Percentiles rank a stretch among this genome's conserved stretches.
phyloP scores from a whole-genome alignment of 495 filamentous ascomycete genomes.

The Evansstolkia leycettana region DNA sequence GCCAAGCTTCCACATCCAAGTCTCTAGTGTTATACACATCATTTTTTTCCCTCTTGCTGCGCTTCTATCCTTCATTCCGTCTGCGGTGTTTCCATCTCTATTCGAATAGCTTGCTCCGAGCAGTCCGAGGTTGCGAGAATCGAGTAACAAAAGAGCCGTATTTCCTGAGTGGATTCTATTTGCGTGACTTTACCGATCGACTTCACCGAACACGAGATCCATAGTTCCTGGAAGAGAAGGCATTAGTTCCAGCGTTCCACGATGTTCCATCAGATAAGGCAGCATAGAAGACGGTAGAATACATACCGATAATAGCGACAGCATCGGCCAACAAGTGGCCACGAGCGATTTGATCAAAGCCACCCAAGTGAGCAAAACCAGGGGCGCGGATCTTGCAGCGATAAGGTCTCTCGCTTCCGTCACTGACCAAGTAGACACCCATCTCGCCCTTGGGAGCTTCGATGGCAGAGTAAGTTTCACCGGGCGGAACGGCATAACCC shows the following conservation, averaged over 20 bases:
- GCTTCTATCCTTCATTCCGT: no score
- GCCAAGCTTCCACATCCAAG: no score
- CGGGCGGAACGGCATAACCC: conserved; percentile 94
- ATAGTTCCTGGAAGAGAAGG: conserved; percentile 44
- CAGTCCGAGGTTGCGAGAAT: no score
- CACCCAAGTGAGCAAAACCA: conserved; percentile 88
- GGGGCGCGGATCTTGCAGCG: conserved; percentile 95
- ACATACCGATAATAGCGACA: conserved; percentile 77
- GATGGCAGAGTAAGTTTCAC: conserved; percentile 95
- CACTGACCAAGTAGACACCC: conserved; percentile 94
- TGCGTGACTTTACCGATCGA: conserved; percentile 42
- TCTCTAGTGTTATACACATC: no score
- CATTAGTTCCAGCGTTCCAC: conserved; percentile 3
- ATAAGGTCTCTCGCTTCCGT: conserved; percentile 93
- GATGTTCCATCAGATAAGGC: not conserved
- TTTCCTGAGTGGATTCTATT: conserved; percentile 6
- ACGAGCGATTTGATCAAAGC: conserved; percentile 83
- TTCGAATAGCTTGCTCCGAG: no score
- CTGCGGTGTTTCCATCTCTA: no score
- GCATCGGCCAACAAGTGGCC: conserved; percentile 95
- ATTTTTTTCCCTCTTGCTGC: no score
- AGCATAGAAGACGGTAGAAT: not conserved
- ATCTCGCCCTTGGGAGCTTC: conserved; percentile 99
- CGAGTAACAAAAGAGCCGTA: conserved; percentile 5
- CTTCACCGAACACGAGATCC: conserved; percentile 74